phyloP scores from a whole-genome alignment of 2,329 filamentous ascomycete genomes.

The Dactylonectria macrodidyma region DNA sequence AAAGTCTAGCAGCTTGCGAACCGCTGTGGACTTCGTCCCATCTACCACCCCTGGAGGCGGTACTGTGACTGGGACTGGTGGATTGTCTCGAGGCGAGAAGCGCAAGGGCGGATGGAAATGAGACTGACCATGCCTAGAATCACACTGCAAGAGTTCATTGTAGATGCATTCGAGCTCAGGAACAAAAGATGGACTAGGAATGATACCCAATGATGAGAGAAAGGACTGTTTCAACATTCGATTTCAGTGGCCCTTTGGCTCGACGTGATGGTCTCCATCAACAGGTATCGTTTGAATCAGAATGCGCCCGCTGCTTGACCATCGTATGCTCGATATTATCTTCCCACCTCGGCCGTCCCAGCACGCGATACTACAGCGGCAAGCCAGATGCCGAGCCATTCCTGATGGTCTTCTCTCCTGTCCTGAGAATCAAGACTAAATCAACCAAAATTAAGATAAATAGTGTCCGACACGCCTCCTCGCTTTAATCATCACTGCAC shows the following conservation, averaged over 20 bases:
- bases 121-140: conserved; percentile 7
- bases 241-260: conserved; percentile 31
- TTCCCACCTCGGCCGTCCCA: neutral
- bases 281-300: conserved; percentile 52
- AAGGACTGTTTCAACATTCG: conserved; percentile 25
- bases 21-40: conserved; percentile 66
- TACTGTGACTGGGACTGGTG: conserved; percentile 39
- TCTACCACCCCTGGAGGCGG: conserved; percentile 43
- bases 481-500: conserved; percentile 36
- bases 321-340: conserved; percentile 35
- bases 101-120: conserved; percentile 54
- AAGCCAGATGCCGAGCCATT: conserved; percentile 8
- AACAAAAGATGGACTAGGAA: conserved; percentile 19
- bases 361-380: conserved; percentile 6
- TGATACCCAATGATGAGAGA: conserved; percentile 31
- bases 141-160: conserved; percentile 1
- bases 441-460: conserved; percentile 1
- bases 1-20: conserved; percentile 57
- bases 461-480: neutral
- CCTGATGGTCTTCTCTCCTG: conserved; percentile 2
- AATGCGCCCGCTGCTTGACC: conserved; percentile 41
- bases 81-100: conserved; percentile 50
- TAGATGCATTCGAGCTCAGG: conserved; percentile 4
- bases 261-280: conserved; percentile 38
- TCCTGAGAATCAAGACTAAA: conserved; percentile 4